A percentile compares a stretch with the other conserved stretches of the same genome.
Evolutionary conservation across 352 stramenopile genomes (phyloP).

Genomic region (Phytophthora cajani): DNA sequence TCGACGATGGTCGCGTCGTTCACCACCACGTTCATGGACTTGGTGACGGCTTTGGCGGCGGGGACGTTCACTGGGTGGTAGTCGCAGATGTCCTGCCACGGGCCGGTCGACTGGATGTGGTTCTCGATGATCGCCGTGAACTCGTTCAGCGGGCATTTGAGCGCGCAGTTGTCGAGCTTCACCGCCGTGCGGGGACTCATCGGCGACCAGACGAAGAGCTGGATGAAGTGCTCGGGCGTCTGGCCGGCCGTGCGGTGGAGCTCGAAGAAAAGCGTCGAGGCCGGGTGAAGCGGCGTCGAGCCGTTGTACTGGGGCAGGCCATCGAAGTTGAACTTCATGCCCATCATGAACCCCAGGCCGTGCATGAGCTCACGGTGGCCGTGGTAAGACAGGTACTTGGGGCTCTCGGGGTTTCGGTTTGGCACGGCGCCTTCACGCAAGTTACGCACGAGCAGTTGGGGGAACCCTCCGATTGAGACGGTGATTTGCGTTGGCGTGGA

Average conservation of each 20-base stretch:
- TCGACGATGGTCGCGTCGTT: constrained; percentile 38
- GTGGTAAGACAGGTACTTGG: constrained; percentile 84
- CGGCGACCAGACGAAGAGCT: constrained; percentile 79
- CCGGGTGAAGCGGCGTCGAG: constrained; percentile 69
- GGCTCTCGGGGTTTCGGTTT: constrained; percentile 37
- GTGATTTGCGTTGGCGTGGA: constrained; percentile 71
- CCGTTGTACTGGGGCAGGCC: constrained; percentile 67
- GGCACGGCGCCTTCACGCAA: constrained; percentile 52
- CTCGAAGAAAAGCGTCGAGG: constrained; percentile 81
- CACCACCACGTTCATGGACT: constrained; percentile 36
- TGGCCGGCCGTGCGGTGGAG: constrained; percentile 44
- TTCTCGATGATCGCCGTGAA: constrained; percentile 63
- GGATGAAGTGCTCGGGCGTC: constrained; percentile 52
- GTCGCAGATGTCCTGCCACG: constrained; percentile 78
- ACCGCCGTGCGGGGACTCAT: constrained; percentile 53
- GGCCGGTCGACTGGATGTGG: constrained; percentile 64
- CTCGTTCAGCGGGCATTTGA: constrained; percentile 63
- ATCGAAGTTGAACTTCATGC: constrained; percentile 82
- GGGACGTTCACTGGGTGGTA: constrained; percentile 62
- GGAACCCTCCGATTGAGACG: constrained; percentile 73
- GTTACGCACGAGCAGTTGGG: constrained; percentile 66
- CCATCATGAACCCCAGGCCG: constrained; percentile 79
- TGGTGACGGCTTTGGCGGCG: constrained; percentile 19
- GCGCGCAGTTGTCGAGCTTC: constrained; percentile 66
- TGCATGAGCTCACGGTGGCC: constrained; percentile 84